Percentiles rank a stretch among this genome's conserved stretches.
Evolutionary conservation across 768 basidiomycete genomes (phyloP).

Genomic region (Porphyrellus cyaneotinctus): DNA sequence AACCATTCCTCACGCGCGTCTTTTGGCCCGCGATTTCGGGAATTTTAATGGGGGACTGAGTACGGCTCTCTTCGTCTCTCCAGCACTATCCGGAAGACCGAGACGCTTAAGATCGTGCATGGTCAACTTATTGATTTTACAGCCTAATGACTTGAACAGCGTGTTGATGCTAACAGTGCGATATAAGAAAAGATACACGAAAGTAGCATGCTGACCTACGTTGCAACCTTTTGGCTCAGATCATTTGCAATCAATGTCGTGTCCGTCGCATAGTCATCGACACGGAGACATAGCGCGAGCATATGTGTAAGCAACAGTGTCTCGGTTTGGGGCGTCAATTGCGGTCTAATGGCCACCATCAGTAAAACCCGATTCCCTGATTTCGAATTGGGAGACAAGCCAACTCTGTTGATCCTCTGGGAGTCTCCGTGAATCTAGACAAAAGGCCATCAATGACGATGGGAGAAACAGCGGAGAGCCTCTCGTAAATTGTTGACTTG

Average conservation of each 20-base stretch:
- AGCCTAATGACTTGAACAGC: conserved; percentile 80
- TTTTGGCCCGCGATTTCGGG: conserved; percentile 54
- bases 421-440: conserved; percentile 74
- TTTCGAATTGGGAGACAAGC: conserved; percentile 12
- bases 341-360: conserved; percentile 31
- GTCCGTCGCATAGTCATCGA: conserved; percentile 77
- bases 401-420: conserved; percentile 63
- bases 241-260: conserved; percentile 66
- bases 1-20: conserved; percentile 22
- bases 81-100: conserved; percentile 61
- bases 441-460: conserved; percentile 71
- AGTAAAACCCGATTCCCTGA: background rate
- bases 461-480: conserved; percentile 54
- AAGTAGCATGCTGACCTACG: conserved; percentile 46
- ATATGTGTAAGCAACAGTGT: conserved; percentile 73
- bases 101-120: conserved; percentile 63
- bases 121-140: conserved; percentile 57
- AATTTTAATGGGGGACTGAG: conserved; percentile 77
- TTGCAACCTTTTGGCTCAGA: conserved; percentile 56
- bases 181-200: background rate
- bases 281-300: conserved; percentile 73
- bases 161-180: conserved; percentile 47
- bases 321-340: conserved; percentile 64
- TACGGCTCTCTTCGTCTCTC: conserved; percentile 64
- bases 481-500: conserved; percentile 52